phyloP scores from a whole-genome alignment of 257 asterid genomes.

The Solanum sparsipilum region DNA sequence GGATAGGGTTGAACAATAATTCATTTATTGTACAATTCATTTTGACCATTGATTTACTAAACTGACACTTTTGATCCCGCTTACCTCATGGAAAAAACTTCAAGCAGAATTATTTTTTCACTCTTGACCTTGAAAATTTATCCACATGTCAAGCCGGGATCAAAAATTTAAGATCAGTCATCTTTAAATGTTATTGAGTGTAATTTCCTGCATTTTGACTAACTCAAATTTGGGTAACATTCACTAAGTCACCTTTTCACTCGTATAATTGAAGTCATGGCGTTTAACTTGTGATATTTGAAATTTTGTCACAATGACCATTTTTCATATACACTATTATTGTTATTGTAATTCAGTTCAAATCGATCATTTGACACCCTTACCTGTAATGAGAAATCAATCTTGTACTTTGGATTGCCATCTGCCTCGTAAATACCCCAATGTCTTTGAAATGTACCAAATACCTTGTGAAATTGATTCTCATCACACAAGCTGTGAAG shows the following conservation, averaged over 20 bases:
- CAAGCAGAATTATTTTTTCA: not conserved
- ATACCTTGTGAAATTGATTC: not conserved
- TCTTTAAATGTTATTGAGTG: not conserved
- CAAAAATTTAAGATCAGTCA: not conserved
- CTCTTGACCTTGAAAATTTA: not conserved
- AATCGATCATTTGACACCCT: not conserved
- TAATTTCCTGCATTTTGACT: not conserved
- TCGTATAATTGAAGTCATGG: not conserved
- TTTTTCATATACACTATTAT: not conserved
- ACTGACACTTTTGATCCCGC: not conserved
- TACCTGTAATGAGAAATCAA: conserved; percentile 20
- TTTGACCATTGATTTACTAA: not conserved
- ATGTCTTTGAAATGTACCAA: conserved; percentile 28
- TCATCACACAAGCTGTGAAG: conserved; percentile 35
- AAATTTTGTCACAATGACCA: not conserved
- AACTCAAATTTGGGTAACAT: not conserved
- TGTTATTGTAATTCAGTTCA: not conserved
- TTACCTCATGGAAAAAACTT: not conserved
- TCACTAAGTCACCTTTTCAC: not conserved
- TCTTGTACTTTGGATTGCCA: conserved; percentile 46
- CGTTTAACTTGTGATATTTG: not conserved
- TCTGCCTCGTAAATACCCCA: conserved; percentile 46
- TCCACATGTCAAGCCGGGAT: rapidly evolving
- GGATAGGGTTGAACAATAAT: not conserved
- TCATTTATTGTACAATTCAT: not conserved